Base-by-base conservation (phyloP, 164 flowering plant genomes). In the Platanus orientalis region DNA sequence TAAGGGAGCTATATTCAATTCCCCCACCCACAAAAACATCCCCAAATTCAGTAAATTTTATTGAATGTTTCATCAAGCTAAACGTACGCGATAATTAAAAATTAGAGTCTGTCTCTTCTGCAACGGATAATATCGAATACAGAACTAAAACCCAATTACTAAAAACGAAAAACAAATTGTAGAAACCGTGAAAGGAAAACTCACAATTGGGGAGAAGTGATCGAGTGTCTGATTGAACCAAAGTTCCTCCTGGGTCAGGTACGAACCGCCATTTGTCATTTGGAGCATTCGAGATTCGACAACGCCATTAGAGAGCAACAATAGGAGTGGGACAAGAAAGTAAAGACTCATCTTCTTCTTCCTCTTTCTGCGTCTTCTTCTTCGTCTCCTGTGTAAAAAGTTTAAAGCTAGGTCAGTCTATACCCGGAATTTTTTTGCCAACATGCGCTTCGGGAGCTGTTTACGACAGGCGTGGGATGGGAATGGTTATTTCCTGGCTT, bases 141-240 rank as follows among this genome's bases (percentile, higher is more conserved):
- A 2, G 3, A 54, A 54, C 25, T 12, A 54, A 17, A n/a, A 42
- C 0, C 39, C 7, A 61, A 47, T 1, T 27, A 57, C 20, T 60
- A 54, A 44, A 29, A 52, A 29, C 62, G 60, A 69, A 54, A 59
- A 61, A 72, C 61, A 19, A 53, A 34, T 40, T n/a, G 25, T 11
- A 16, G 19, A 27, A 60, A 20, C 1, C 9, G 26, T 3, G 24
- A 21, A 2, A 26, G 12, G 3, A 1, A 30, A 23, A 30, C 56
- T 60, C 72, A 88, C 98, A 58, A 69, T 77, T 19, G 99, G 97
- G 62, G 97, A 89, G 76, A 80, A 95, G 72, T 95, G 99, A 78
- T 95, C 99, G 64, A 94, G 86, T 27, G 92, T 88, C 62, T 91
- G 97, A 65, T 82, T 73, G 78, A 95, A 77, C 96, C 97, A 95